A percentile compares a stretch with the other conserved stretches of the same genome.
Evolutionary conservation across 108 stramenopile genomes (phyloP).

Genomic region (Skeletonema potamos): DNA sequence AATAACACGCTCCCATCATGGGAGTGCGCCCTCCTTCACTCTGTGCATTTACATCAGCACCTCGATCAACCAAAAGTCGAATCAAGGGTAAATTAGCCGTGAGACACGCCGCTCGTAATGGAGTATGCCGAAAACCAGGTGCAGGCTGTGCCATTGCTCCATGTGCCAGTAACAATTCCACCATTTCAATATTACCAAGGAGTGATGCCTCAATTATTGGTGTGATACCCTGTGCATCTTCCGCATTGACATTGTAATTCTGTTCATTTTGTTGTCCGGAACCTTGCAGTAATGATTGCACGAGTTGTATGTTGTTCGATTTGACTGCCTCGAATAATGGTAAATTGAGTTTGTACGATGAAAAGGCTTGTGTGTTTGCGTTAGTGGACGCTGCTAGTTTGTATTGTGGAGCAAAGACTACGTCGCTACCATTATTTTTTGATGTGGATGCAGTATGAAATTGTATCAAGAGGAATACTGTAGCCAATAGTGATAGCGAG

Average conservation of each 20-base stretch:
- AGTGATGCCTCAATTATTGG: conserved; percentile 48
- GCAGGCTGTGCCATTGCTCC: conserved; percentile 41
- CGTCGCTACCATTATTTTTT: background rate
- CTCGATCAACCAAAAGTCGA: conserved; percentile 19
- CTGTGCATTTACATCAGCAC: conserved; percentile 42
- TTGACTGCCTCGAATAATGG: conserved; percentile 45
- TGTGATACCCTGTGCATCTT: conserved; percentile 41
- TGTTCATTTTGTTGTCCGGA: background rate
- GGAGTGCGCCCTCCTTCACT: conserved; percentile 45
- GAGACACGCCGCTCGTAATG: conserved; percentile 42
- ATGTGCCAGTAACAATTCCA: conserved; percentile 18
- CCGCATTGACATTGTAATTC: conserved; percentile 39
- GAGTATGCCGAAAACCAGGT: conserved; percentile 39
- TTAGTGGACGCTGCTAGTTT: background rate
- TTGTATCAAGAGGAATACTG: background rate
- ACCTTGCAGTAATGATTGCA: conserved; percentile 17
- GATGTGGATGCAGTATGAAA: background rate
- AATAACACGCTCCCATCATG: conserved; percentile 50
- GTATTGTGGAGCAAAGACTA: background rate
- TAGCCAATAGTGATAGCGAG: background rate
- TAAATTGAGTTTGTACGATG: conserved; percentile 16
- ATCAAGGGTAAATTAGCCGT: conserved; percentile 41
- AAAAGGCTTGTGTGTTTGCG: background rate
- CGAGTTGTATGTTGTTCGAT: conserved; percentile 22
- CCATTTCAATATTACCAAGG: conserved; percentile 31